Percentiles rank a stretch among this genome's conserved stretches.
Evolutionary conservation across 768 basidiomycete species (phyloP).

Genomic region (Rhodotorula graminis): DNA sequence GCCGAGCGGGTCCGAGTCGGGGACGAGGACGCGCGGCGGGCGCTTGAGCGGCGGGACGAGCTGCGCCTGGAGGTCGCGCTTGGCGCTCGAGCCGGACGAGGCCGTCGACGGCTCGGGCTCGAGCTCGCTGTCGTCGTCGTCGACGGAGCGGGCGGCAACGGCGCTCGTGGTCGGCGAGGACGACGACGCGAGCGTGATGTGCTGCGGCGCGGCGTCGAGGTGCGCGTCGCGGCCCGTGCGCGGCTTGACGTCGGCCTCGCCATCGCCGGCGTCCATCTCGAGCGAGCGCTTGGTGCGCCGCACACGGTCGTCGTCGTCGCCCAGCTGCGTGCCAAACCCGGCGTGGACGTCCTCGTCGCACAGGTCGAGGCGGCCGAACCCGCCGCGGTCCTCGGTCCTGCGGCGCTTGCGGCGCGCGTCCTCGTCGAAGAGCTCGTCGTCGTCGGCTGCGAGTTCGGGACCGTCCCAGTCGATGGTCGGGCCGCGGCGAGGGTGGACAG

Average conservation of each 20-base stretch:
- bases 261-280: background rate
- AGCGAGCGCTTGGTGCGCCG: background rate
- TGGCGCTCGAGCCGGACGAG: background rate
- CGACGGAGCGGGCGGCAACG: background rate
- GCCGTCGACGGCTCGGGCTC: background rate
- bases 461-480: constrained; percentile 4
- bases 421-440: background rate
- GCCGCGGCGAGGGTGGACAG: background rate
- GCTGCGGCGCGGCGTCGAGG: background rate
- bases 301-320: background rate
- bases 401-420: constrained; percentile 1
- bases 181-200: background rate
- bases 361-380: constrained; percentile 12
- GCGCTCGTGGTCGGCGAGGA: background rate
- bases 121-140: background rate
- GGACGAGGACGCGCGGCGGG: constrained; percentile 6
- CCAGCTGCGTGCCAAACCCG: background rate
- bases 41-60: constrained; percentile 6
- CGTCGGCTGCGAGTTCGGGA: background rate
- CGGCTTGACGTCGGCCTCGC: background rate
- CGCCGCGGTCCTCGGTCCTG: background rate
- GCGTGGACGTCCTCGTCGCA: background rate
- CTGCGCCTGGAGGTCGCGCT: background rate
- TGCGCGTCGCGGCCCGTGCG: background rate
- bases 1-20: constrained; percentile 6